Evolutionary conservation across 83 land plant genomes (phyloP).

Genomic region (Diphasiastrum complanatum): DNA sequence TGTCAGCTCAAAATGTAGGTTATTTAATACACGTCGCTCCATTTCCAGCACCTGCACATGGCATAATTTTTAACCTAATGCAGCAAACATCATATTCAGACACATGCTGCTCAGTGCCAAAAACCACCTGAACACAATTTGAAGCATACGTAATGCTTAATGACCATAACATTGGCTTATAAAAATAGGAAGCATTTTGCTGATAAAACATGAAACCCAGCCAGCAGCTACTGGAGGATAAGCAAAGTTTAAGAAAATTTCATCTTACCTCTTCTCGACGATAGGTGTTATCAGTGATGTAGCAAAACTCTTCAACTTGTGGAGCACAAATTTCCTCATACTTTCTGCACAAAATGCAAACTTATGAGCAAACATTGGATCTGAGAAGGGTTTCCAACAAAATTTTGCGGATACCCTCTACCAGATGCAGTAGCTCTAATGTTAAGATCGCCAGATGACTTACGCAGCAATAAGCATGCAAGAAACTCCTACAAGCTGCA

Average conservation of each 20-base stretch:
- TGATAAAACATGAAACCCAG: neutral
- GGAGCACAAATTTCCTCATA: conserved; percentile 98
- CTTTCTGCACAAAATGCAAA: conserved; percentile 39
- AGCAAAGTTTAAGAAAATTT: neutral
- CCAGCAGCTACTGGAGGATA: neutral
- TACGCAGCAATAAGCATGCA: conserved; percentile 96
- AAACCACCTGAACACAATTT: neutral
- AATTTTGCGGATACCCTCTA: too few species aligned
- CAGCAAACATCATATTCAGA: neutral
- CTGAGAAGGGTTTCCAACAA: too few species aligned
- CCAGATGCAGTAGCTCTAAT: too few species aligned
- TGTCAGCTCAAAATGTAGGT: conserved; percentile 82
- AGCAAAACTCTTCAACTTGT: conserved; percentile 96
- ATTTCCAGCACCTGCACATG: conserved; percentile 68
- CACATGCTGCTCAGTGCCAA: neutral
- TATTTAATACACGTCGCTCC: conserved; percentile 74
- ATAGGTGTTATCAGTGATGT: conserved; percentile 92
- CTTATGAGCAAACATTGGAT: neutral
- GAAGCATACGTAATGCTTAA: neutral
- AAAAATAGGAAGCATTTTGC: too few species aligned
- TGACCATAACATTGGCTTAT: too few species aligned
- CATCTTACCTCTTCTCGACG: conserved; percentile 69
- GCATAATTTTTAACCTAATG: too few species aligned
- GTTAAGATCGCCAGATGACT: conserved; percentile 9
- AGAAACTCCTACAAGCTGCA: conserved; percentile 86